Evolutionary conservation across 1,284 basidiomycete species (phyloP), one percentile per base, ranked within the genome.

Genomic region (Fomitopsis schrenkii): DNA sequence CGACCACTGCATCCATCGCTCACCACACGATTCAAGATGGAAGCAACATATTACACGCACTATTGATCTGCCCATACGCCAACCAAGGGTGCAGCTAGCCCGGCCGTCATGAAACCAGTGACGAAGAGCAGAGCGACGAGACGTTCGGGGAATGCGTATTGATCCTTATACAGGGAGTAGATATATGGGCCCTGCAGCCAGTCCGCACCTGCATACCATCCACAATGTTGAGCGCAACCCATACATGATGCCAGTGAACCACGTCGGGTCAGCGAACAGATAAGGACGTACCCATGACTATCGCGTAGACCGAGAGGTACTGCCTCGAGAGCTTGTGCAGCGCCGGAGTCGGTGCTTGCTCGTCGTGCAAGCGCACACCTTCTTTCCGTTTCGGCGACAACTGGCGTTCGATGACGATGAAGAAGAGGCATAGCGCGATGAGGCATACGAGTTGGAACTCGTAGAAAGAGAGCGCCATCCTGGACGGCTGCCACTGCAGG

Each of bases 131-230:
- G 69, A 2, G 88, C 88, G 10, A 91, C 87, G 28, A 83, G 72
- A 40, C 84, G 75, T 68, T 90, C 87, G 0, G 85, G 76, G 67
- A 86, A 85, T 3, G 71, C 75, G 64, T 90, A 90, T 67, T 90
- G 86, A 55, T 90, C 86, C 55, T 79, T 78, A 70, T 91, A 91
- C 0, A 90, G 75, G 22, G 86, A 88, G 68, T 90, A 91, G 0
- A 90, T 77, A 65, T 90, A 91, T 28, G 88, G 88, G 0, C 88
- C 88, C 71, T 91, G 88, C n/a, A 91, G 76, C 89, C 88, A 91
- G 70, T 91, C 88, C 61, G 88, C 86, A 60, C 83, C 88, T 90
- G 48, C 62, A 14, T 58, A 22, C 53, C 58, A 26, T 22, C 14
- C 40, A n/a, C 3, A 26, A 15, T 19, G n/a, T 59, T n/a, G 15